These are phyloP conservation scores for Suillus plorans DNA, from an alignment of 768 basidiomycete species.

Conservation along the genomic window DNA sequence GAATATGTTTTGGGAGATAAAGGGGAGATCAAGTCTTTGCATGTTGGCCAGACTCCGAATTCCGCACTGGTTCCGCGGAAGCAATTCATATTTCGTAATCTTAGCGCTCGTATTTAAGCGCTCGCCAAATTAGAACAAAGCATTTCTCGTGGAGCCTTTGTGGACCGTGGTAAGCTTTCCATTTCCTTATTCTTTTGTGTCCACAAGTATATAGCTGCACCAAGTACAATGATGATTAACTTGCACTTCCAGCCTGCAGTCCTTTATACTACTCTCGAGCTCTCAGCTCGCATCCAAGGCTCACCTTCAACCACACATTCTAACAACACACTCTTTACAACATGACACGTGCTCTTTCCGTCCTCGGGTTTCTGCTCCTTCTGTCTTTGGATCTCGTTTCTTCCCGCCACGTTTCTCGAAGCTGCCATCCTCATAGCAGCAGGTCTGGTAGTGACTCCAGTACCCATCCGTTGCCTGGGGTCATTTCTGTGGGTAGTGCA, in stretches of 20 bases:
- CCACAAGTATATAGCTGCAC: neutral
- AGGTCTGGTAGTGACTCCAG: conserved; percentile 1
- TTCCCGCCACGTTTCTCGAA: conserved; percentile 16
- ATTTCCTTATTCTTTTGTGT: neutral
- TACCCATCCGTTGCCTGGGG: neutral
- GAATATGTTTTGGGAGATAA: neutral
- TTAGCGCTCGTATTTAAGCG: neutral
- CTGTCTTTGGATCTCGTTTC: conserved; percentile 11
- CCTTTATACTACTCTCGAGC: neutral
- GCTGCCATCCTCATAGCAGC: conserved; percentile 7
- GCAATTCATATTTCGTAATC: neutral
- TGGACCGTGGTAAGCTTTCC: neutral
- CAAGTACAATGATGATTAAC: neutral
- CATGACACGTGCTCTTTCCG: conserved; percentile 14
- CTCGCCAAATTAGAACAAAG: neutral
- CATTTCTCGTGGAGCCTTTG: neutral
- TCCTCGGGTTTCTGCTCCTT: conserved; percentile 11
- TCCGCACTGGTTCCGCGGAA: neutral
- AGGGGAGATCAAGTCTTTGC: neutral
- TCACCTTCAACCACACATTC: neutral
- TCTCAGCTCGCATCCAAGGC: neutral
- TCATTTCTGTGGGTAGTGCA: neutral
- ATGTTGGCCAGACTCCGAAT: too few relatives aligned
- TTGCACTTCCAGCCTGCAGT: neutral
- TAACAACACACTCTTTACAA: neutral